Percentiles rank a stretch among this genome's conserved stretches.
phyloP scores from a whole-genome alignment of 306 rosid genomes.

The Quercus dentata region DNA sequence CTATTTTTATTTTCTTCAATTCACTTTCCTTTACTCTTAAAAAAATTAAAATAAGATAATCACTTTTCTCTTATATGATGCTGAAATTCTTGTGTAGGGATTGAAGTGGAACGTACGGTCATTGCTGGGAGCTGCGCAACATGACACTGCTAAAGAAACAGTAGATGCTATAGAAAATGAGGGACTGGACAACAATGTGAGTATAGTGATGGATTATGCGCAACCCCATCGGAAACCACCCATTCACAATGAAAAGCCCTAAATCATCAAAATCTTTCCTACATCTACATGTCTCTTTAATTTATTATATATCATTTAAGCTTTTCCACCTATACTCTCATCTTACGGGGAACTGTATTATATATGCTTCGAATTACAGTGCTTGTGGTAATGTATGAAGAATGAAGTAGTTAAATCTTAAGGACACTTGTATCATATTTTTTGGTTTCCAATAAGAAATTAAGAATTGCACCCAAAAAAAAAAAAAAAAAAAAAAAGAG shows the following conservation, averaged over 20 bases:
- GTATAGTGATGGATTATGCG: constrained; percentile 63
- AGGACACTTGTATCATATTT: neutral
- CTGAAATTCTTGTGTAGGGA: constrained; percentile 14
- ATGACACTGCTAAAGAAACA: constrained; percentile 37
- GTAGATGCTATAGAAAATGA: constrained; percentile 34
- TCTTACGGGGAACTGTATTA: too few relatives aligned
- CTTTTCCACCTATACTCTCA: too few relatives aligned
- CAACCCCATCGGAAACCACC: constrained; percentile 86
- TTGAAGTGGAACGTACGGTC: constrained; percentile 14
- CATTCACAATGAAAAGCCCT: constrained; percentile 73
- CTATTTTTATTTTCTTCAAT: too few relatives aligned
- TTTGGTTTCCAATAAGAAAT: neutral
- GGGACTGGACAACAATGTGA: constrained; percentile 38
- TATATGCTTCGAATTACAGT: too few relatives aligned
- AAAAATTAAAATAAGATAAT: too few relatives aligned
- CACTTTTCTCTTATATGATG: too few relatives aligned
- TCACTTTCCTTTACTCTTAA: too few relatives aligned
- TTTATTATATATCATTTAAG: too few relatives aligned
- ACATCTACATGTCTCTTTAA: too few relatives aligned
- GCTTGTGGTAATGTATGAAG: neutral
- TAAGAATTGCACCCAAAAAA: neutral
- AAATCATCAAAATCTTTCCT: constrained; percentile 1
- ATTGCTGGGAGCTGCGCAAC: constrained; percentile 19
- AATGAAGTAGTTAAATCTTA: neutral
- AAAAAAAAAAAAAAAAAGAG: too few relatives aligned